These are phyloP conservation scores for Coffea eugenioides DNA, from an alignment of 257 asterid species.

Conservation along the genomic window DNA sequence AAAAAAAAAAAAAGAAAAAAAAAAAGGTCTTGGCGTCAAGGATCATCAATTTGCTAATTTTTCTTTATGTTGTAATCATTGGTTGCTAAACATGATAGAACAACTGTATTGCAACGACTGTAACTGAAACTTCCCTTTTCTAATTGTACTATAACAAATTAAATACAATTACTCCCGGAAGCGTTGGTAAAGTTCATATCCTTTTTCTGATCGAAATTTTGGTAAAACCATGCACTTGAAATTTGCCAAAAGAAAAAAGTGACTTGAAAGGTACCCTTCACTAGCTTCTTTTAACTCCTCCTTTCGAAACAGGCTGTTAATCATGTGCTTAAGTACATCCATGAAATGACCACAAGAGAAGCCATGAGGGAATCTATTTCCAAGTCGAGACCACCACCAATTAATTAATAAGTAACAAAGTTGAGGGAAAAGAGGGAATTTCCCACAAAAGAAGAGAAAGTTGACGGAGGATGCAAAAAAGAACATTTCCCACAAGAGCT, in stretches of 20 bases:
- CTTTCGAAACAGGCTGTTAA: conserved; percentile 7
- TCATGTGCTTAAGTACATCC: conserved; percentile 13
- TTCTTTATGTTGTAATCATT: background rate
- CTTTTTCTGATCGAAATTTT: background rate
- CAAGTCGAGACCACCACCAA: background rate
- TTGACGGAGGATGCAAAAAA: conserved; percentile 20
- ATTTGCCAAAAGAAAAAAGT: background rate
- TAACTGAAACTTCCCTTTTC: background rate
- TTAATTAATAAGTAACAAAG: conserved; percentile 11
- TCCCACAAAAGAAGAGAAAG: conserved; percentile 19
- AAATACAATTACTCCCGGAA: background rate
- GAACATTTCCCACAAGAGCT: conserved; percentile 16
- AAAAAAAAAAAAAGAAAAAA: no score
- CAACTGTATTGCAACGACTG: background rate
- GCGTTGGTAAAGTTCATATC: background rate
- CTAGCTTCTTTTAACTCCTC: background rate
- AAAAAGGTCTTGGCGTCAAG: background rate
- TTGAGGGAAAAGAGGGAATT: background rate
- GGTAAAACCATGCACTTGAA: background rate
- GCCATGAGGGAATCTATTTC: conserved; percentile 1
- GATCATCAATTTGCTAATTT: background rate
- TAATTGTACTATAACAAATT: background rate
- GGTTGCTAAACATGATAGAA: background rate
- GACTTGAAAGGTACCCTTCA: background rate
- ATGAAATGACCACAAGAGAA: conserved; percentile 5